Evolutionary conservation across 192 early-diverging fungal species (phyloP), one percentile per base, ranked within the genome.

Genomic region (Neocallimastix lanati): DNA sequence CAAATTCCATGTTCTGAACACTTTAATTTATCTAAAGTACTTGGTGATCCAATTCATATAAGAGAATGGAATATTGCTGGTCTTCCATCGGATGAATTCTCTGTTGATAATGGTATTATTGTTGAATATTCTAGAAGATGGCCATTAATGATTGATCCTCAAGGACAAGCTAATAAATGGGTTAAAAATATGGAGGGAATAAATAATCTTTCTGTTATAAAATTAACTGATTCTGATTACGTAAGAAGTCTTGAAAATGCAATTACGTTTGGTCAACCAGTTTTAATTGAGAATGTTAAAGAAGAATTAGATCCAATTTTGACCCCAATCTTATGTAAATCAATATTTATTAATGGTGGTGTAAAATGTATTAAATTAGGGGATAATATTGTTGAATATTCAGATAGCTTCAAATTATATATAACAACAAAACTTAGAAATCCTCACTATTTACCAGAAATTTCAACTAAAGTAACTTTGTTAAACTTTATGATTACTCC

Each of bases 401-500:
- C 87, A 28, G 84, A 83, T 28, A 84, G 82, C 37, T 91, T 91
- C 81, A 82, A 84, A 28, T 84, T 91, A 25, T 91, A 91, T 83
- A 90, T 91, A 77, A 91, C 90, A 12, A 91, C 90, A 4, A 91
- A 91, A 67, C 85, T 91, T 18, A 79, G 89, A 28, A 91, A 91
- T 80, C 90, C 90, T 9, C 90, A 91, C 77, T 91, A 91, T 80
- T 82, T 91, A 35, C 90, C 90, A 1, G 90, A 91, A 82, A 80
- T 89, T 0, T 82, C 83, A 13, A 88, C 90, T 25, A 91, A 91
- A 82, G 89, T 91, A 2, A 90, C 90, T 50, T 81, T 91, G 28
- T 85, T 91, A 35, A 91, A 91, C 83, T 91, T 91, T 79, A 90
- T 90, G 89, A 91, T 91, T 79, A 91, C 90, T n/a, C 88, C 89